Evolutionary conservation across 371 early-diverging fungal genomes (phyloP), one percentile per base, ranked within the genome.

Genomic region (Mycotypha africana): DNA sequence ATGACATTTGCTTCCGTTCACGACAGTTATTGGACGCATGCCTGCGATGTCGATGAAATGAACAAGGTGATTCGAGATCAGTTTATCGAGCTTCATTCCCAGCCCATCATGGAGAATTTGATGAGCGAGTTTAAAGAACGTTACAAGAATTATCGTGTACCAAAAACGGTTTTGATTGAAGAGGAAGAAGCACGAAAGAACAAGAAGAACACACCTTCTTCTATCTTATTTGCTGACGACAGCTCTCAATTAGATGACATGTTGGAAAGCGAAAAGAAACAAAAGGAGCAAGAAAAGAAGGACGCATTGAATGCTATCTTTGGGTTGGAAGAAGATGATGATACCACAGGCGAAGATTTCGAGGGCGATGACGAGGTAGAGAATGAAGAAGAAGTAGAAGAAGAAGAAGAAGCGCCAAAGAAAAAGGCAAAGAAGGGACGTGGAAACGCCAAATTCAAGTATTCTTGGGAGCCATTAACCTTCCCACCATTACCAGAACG

Each of bases 21-120:
- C 70, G 98, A 98, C 66, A 91, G 91, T 57, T 98, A 92, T 69
- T 98, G 98, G 98, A 95, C 97, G 1, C 98, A 98, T 53, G 93
- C 97, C 0, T 82, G 84, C 55, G 92, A 93, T 66, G 86, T 95
- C 0, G 89, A 93, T 60, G 59, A 45, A 21, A 92, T 98, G 94
- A 86, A 86, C 61, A 60, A 58, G 43, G 78, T 93, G 11, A 70
- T 98, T 34, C 86, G 96, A 37, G 88, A 94, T 38, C 84, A 92
- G 56, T 98, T 98, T 66, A 88, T 97, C 38, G 60, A 67, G 21
- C 69, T 98, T 36, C 98, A 98, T 54, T 68, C 77, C 25, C 75
- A 81, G 51, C 83, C 91, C 24, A 84, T 98, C 42, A 86, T 97
- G 89, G 76, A 80, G 32, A 84, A 86, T 23, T 78, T 98, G 28